Evolutionary conservation across 306 rosid genomes (phyloP), one percentile per base, ranked within the genome.

Genomic region (Rubus parviflorus): DNA sequence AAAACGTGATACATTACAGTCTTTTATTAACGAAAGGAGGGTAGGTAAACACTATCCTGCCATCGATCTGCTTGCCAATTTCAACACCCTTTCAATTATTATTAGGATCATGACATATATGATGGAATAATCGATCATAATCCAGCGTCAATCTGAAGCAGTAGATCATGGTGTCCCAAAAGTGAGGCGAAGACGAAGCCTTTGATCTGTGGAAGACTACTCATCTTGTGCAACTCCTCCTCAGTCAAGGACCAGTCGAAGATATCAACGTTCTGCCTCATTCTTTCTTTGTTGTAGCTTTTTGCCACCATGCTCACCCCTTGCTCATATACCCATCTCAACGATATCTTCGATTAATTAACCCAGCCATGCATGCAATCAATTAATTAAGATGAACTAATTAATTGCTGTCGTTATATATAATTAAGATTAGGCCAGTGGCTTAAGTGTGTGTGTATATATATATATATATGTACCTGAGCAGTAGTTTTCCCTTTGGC

Each of bases 251-350:
- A 74, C 83, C 83, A 80, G 20, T 61, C 77, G 76, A 86, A 86
- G 38, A 86, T 77, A 25, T 80, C 60, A 10, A 81, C 35, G 81
- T 83, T 86, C 52, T 77, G 22, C 47, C 25, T 83, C 85, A 86
- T 80, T 45, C 85, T 80, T 14, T 77, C 85, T 40, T 70, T 77
- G 76, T 82, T 67, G 67, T 35, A 76, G 75, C 84, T 80, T 79
- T 85, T 85, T 9, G 56, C 73, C 13, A 77, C 83, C 20, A 81
- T n/a, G 65, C 80, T 77, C 77, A 70, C 87, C 17, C 84, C 86
- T 77, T 74, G 77, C 48, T 82, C 86, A 45, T 77, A 80, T 2
- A 74, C 63, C 89, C 86, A 86, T 74, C 86, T 82, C 70, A 86
- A 69, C 41, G 82, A 60, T 53, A 85, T 80, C 88, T 84, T 62